Evolutionary conservation across 2,329 filamentous ascomycete genomes (phyloP).

Genomic region (Ceratocystiopsis brevicomis): DNA sequence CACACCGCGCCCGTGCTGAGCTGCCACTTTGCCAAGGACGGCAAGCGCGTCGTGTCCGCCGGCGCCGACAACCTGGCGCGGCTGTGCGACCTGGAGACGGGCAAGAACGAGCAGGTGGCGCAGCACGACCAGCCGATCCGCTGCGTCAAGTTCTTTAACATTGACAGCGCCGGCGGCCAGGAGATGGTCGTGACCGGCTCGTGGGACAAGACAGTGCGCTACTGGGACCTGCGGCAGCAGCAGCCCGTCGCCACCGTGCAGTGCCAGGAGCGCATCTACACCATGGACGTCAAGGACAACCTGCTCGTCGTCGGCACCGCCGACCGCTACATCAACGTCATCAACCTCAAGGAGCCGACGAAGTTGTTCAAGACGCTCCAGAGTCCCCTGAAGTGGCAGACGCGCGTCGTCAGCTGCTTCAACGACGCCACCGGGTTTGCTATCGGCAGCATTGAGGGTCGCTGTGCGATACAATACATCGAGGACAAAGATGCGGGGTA

Average conservation of each 20-base stretch:
- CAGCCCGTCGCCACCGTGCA: constrained; percentile 45
- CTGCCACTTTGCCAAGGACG: constrained; percentile 88
- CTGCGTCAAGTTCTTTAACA: constrained; percentile 59
- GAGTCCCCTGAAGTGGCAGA: constrained; percentile 97
- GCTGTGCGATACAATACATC: constrained; percentile 95
- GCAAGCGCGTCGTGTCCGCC: constrained; percentile 68
- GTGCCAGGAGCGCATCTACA: constrained; percentile 67
- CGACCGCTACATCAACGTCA: constrained; percentile 87
- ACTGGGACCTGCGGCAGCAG: constrained; percentile 60
- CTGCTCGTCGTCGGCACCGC: constrained; percentile 84
- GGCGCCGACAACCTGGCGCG: constrained; percentile 84
- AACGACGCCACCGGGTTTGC: constrained; percentile 81
- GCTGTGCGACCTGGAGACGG: constrained; percentile 60
- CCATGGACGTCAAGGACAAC: constrained; percentile 77
- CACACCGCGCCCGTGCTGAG: constrained; percentile 72
- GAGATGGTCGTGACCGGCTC: constrained; percentile 83
- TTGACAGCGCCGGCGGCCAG: constrained; percentile 42
- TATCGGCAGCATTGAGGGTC: constrained; percentile 88
- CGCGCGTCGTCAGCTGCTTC: constrained; percentile 86
- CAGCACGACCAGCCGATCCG: constrained; percentile 72
- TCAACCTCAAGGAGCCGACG: constrained; percentile 73
- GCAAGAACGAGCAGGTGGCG: constrained; percentile 54
- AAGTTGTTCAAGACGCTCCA: constrained; percentile 94
- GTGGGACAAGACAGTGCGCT: constrained; percentile 81
- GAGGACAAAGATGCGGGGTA: constrained; percentile 80